Evolutionary conservation across 768 basidiomycete species (phyloP).

Genomic region (Leccinum rimulosum): DNA sequence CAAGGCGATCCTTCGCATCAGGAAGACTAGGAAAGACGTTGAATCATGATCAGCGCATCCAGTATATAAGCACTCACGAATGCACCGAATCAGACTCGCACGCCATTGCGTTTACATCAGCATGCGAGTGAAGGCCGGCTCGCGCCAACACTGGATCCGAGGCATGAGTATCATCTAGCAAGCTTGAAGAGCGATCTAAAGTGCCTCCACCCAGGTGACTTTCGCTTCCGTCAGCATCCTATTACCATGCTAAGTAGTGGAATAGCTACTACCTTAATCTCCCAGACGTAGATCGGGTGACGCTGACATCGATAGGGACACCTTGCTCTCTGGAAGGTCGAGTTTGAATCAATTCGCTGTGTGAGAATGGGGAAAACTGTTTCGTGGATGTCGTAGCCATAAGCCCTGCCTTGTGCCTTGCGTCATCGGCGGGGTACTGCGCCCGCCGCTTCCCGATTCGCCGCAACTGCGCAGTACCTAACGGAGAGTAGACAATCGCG

Average conservation of each 20-base stretch:
- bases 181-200: background rate
- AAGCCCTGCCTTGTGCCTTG: background rate
- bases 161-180: background rate
- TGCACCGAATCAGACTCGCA: background rate
- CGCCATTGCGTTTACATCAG: background rate
- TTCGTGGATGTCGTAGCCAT: background rate
- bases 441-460: background rate
- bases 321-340: background rate
- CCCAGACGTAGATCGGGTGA: background rate
- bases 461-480: background rate
- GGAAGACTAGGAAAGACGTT: constrained; percentile 6
- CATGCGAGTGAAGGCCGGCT: background rate
- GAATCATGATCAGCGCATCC: background rate
- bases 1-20: background rate
- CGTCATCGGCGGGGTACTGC: background rate
- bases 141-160: background rate
- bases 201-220: background rate
- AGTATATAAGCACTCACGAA: constrained; percentile 2
- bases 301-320: background rate
- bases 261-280: constrained; percentile 1
- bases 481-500: background rate
- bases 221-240: constrained; percentile 2
- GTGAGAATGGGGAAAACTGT: background rate
- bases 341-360: background rate
- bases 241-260: background rate